Conservation (phyloP, 345 rosid genomes). For the Salix purpurea region DNA sequence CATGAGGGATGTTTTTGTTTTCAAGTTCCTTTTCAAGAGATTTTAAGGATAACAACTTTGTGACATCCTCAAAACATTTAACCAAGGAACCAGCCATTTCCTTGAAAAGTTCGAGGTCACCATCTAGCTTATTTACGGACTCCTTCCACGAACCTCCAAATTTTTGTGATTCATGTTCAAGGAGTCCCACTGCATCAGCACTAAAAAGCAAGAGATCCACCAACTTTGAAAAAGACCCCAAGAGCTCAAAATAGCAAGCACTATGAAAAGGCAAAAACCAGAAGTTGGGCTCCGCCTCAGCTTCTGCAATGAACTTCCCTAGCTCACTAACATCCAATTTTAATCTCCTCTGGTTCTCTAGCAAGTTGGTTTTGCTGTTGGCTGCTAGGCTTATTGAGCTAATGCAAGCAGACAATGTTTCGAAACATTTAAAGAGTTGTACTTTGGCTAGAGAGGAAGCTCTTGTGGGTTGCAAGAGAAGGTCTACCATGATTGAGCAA, state of each 20-base stretch:
- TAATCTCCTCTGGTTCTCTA: conserved; percentile 46
- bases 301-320: conserved; percentile 58
- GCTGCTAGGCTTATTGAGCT: conserved; percentile 36
- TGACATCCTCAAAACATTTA: conserved; percentile 54
- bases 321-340: conserved; percentile 41
- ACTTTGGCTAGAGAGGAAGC: conserved; percentile 63
- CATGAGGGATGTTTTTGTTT: conserved; percentile 31
- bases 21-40: conserved; percentile 45
- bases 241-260: conserved; percentile 55
- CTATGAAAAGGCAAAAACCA: conserved; percentile 71
- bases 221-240: conserved; percentile 48
- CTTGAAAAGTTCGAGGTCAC: conserved; percentile 48
- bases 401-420: conserved; percentile 39
- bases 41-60: conserved; percentile 40
- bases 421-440: conserved; percentile 47
- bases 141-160: conserved; percentile 36
- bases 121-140: conserved; percentile 29
- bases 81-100: conserved; percentile 35
- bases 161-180: conserved; percentile 40
- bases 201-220: conserved; percentile 61
- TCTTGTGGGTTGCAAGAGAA: conserved; percentile 59
- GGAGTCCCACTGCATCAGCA: conserved; percentile 36
- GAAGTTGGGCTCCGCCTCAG: conserved; percentile 77
- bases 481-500: conserved; percentile 62
- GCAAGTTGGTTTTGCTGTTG: conserved; percentile 23